Conservation (phyloP, 768 basidiomycete genomes). For the Thelephora aurantiotincta region DNA sequence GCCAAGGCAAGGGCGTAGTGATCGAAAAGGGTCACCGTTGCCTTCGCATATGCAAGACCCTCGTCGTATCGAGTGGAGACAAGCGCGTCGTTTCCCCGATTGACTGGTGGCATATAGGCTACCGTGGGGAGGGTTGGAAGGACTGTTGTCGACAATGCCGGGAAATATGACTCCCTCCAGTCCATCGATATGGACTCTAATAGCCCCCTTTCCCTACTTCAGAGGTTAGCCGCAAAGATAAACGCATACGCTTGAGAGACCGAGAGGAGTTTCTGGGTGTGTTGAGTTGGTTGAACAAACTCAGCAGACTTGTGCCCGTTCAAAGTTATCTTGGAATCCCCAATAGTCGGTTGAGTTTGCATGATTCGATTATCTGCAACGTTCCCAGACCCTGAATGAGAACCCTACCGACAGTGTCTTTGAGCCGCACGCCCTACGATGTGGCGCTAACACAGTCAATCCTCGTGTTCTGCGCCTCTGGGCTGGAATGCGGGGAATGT, state of each 20-base stretch:
- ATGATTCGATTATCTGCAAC: constrained; percentile 97
- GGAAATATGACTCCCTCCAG: constrained; percentile 39
- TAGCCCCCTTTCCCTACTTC: constrained; percentile 5
- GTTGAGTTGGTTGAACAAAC: constrained; percentile 87
- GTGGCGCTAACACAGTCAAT: too few species aligned
- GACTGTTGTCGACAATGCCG: constrained; percentile 65
- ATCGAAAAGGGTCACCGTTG: constrained; percentile 63
- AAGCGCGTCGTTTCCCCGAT: constrained; percentile 98
- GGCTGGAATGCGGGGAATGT: too few species aligned
- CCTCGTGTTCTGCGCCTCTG: too few species aligned
- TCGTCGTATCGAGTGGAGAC: constrained; percentile 84
- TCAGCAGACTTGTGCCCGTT: constrained; percentile 99
- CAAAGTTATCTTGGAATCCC: constrained; percentile 92
- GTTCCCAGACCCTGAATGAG: too few species aligned
- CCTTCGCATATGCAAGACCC: constrained; percentile 90
- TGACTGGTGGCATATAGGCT: constrained; percentile 99
- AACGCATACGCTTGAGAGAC: constrained; percentile 85
- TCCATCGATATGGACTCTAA: background rate
- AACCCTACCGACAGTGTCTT: too few species aligned
- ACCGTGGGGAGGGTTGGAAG: constrained; percentile 87
- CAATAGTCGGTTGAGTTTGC: constrained; percentile 92
- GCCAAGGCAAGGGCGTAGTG: constrained; percentile 71
- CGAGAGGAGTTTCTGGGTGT: constrained; percentile 85
- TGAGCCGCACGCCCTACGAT: too few species aligned
- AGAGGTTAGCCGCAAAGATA: constrained; percentile 71